Conservation (phyloP, 495 filamentous ascomycete genomes). For the Lasiosphaeria ovina region DNA sequence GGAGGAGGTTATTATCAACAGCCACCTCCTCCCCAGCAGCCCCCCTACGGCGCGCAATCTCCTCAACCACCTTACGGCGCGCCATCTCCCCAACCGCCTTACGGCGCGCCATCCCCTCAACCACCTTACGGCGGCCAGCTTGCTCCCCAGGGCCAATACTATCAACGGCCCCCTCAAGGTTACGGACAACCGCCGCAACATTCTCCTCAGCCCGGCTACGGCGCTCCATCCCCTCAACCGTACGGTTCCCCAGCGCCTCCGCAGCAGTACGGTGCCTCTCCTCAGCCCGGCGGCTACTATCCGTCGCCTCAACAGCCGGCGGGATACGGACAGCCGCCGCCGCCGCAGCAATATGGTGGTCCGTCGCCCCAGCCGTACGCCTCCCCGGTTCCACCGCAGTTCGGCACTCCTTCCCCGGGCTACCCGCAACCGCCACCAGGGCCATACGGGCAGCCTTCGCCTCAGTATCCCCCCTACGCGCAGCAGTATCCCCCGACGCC, state of each 20-base stretch:
- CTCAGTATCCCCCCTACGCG: conserved; percentile 31
- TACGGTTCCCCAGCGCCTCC: conserved; percentile 4
- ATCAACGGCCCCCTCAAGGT: conserved; percentile 15
- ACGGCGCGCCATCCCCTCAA: conserved; percentile 21
- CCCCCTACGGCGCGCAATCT: conserved; percentile 20
- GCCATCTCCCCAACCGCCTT: conserved; percentile 14
- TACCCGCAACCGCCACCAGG: conserved; percentile 13
- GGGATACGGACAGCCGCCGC: conserved; percentile 9
- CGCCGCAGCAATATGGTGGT: neutral
- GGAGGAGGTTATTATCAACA: conserved; percentile 32
- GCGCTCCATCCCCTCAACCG: conserved; percentile 1
- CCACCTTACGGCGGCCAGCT: conserved; percentile 19
- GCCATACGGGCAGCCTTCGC: conserved; percentile 35
- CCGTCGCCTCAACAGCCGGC: conserved; percentile 1
- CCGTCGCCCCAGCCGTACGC: conserved; percentile 1
- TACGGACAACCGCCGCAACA: conserved; percentile 6
- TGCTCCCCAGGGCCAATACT: conserved; percentile 16
- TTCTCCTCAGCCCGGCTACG: conserved; percentile 2
- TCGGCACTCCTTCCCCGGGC: neutral
- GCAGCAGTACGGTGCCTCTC: conserved; percentile 6
- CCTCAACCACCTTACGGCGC: neutral
- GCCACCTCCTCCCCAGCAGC: conserved; percentile 24
- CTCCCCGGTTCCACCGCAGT: neutral
- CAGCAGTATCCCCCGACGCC: conserved; percentile 47
- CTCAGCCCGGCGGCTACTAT: neutral